Evolutionary conservation across 306 rosid species (phyloP).

Genomic region (Corylus heterophylla): DNA sequence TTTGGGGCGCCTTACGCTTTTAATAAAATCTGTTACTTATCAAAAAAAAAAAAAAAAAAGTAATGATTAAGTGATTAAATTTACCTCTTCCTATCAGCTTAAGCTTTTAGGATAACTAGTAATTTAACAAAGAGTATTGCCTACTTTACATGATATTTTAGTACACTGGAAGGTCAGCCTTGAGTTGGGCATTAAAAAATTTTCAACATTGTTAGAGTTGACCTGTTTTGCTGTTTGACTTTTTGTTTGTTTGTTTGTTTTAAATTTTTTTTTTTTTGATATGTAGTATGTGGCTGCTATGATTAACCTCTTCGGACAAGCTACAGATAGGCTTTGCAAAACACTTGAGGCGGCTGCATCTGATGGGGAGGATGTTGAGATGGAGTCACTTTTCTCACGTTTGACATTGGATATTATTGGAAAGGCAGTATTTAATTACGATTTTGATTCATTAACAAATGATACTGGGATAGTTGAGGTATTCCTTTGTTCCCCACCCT

Average conservation of each 20-base stretch:
- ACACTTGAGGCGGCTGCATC: constrained; percentile 83
- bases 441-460: constrained; percentile 86
- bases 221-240: constrained; percentile 28
- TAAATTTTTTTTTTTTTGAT: constrained; percentile 14
- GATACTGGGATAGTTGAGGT: constrained; percentile 96
- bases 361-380: constrained; percentile 89
- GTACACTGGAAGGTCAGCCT: constrained; percentile 11
- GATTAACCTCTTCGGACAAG: constrained; percentile 93
- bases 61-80: too few species aligned
- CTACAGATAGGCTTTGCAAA: constrained; percentile 89
- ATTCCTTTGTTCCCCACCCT: constrained; percentile 22
- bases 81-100: too few species aligned
- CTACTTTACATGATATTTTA: background rate
- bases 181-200: background rate
- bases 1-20: too few species aligned
- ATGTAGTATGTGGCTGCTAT: constrained; percentile 87
- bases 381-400: constrained; percentile 97
- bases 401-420: constrained; percentile 93
- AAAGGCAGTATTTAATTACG: constrained; percentile 95
- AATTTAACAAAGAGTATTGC: background rate
- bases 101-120: too few species aligned
- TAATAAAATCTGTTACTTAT: too few species aligned
- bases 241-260: constrained; percentile 22
- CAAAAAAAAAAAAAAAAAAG: too few species aligned
- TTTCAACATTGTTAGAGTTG: constrained; percentile 7